Evolutionary conservation across 2,329 filamentous ascomycete species (phyloP).

Genomic region (Fusarium transvaalense): DNA sequence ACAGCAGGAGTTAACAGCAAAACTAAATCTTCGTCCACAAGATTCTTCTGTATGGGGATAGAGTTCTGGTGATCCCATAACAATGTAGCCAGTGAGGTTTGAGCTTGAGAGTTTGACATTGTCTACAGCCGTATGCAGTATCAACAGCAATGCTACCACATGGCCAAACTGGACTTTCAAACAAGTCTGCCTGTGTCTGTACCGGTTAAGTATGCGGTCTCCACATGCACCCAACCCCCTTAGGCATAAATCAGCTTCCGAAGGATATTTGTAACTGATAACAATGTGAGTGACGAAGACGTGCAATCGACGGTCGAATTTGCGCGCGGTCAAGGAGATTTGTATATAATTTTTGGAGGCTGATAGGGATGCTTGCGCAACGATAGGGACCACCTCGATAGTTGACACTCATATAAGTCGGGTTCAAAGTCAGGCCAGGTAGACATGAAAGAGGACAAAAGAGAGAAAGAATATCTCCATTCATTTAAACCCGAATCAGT

Average conservation of each 20-base stretch:
- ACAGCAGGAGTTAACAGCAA: slow-evolving; percentile 71
- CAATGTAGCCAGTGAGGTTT: slow-evolving; percentile 46
- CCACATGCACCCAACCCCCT: slow-evolving; percentile 33
- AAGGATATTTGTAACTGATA: slow-evolving; percentile 16
- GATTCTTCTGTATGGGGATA: slow-evolving; percentile 61
- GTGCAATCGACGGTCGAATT: slow-evolving; percentile 2
- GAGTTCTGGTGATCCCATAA: slow-evolving; percentile 60
- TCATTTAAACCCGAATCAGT: slow-evolving; percentile 12
- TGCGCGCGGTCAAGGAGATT: slow-evolving; percentile 4
- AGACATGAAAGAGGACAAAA: slow-evolving; percentile 7
- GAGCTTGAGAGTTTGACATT: slow-evolving; percentile 38
- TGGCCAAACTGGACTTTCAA: slow-evolving; percentile 31
- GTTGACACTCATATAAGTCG: slow-evolving; percentile 1
- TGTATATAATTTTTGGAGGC: slow-evolving; percentile 10
- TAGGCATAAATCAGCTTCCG: slow-evolving; percentile 27
- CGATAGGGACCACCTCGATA: slow-evolving; percentile 13
- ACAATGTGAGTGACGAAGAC: slow-evolving; percentile 9
- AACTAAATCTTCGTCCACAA: slow-evolving; percentile 66
- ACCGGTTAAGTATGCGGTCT: slow-evolving; percentile 26
- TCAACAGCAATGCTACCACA: slow-evolving; percentile 39
- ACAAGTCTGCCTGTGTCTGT: slow-evolving; percentile 14
- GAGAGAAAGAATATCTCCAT: slow-evolving; percentile 1
- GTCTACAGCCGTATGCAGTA: slow-evolving; percentile 34
- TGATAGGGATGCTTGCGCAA: slow-evolving; percentile 13
- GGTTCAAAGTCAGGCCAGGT: slow-evolving; percentile 1